These are phyloP conservation scores for Podospora pseudocomata DNA, from an alignment of 495 filamentous ascomycete species.

Conservation along the genomic window DNA sequence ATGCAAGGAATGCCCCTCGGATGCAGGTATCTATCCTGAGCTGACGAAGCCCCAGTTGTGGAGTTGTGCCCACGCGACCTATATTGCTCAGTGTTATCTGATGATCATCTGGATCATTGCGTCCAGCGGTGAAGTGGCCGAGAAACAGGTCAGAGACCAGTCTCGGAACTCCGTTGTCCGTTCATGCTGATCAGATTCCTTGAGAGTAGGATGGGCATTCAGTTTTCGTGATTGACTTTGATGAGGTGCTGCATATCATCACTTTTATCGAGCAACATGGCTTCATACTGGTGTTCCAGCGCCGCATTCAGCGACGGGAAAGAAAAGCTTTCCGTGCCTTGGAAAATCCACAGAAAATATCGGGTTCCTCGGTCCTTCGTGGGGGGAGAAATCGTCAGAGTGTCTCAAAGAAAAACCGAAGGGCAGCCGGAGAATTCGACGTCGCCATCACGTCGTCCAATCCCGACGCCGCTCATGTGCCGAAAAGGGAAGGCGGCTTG, in stretches of 20 bases:
- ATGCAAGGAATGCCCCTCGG: background rate
- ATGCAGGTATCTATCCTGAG: background rate
- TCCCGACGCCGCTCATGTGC: background rate
- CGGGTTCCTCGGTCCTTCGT: background rate
- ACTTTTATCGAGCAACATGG: background rate
- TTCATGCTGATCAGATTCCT: background rate
- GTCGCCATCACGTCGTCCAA: background rate
- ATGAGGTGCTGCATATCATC: background rate
- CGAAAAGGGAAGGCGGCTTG: constrained; percentile 4
- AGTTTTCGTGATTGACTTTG: background rate
- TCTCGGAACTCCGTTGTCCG: background rate
- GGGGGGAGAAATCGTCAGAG: background rate
- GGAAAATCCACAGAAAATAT: background rate
- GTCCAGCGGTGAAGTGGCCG: background rate
- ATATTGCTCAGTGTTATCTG: background rate
- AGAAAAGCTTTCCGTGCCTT: background rate
- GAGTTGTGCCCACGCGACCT: background rate
- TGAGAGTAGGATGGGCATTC: background rate
- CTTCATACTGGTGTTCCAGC: background rate
- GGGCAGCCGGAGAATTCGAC: background rate
- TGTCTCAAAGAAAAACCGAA: background rate
- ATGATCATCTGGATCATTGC: background rate
- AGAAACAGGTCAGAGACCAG: background rate
- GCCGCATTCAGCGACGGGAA: background rate
- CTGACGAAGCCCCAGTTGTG: background rate